These are phyloP conservation scores for Solanum hybrid DNA, from an alignment of 305 asterid genomes.

Conservation along the genomic window DNA sequence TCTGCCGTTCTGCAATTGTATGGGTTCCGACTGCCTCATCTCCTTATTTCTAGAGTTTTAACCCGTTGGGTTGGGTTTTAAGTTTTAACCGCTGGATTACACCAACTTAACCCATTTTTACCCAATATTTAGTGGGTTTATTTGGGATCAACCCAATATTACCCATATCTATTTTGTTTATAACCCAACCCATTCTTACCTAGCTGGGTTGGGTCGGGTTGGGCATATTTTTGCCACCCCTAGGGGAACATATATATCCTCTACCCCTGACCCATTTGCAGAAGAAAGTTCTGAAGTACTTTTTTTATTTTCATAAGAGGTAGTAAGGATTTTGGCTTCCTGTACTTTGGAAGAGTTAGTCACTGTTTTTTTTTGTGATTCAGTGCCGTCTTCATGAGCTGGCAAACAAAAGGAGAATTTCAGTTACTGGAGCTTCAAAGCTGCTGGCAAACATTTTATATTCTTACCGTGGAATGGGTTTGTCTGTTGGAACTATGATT, in stretches of 20 bases:
- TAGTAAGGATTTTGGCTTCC: neutral
- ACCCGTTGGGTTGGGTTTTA: neutral
- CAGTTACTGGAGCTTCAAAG: constrained; percentile 93
- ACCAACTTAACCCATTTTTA: neutral
- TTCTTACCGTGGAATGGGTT: constrained; percentile 91
- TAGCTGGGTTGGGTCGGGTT: neutral
- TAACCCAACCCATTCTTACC: neutral
- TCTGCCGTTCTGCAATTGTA: neutral
- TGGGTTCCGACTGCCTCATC: neutral
- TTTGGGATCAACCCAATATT: neutral
- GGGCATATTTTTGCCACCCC: neutral
- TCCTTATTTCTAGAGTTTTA: neutral
- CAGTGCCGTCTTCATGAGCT: constrained; percentile 91
- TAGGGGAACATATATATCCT: neutral
- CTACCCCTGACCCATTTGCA: neutral
- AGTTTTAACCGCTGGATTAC: neutral
- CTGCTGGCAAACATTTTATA: constrained; percentile 77
- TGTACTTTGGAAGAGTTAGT: neutral
- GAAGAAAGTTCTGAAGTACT: neutral
- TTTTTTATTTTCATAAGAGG: neutral
- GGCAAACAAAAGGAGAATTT: constrained; percentile 86
- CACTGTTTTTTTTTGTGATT: constrained; percentile 10
- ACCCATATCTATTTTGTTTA: neutral
- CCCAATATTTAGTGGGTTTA: neutral
- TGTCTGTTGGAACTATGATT: constrained; percentile 93